Percentiles rank a stretch among this genome's conserved stretches.
Conservation (phyloP, 441 rosid genomes). For the Macaranga tanarius region DNA sequence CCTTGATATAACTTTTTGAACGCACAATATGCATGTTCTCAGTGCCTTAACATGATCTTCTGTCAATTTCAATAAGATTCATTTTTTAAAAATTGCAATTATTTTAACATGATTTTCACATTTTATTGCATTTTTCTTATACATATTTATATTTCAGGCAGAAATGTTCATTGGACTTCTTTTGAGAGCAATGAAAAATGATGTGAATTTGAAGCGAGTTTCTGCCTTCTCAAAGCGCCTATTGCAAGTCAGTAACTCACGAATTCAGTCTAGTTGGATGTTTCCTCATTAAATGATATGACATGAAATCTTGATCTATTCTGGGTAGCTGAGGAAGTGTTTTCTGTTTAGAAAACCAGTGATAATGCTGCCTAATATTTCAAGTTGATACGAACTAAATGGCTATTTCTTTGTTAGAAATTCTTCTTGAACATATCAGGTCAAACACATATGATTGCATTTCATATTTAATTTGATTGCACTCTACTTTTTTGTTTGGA, state of each 20-base stretch:
- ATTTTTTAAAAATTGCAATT: not conserved
- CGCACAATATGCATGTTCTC: not conserved
- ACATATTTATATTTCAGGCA: conserved; percentile 45
- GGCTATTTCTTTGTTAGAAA: not conserved
- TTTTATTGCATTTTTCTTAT: conserved; percentile 3
- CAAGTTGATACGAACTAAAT: not conserved
- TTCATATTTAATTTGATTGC: not conserved
- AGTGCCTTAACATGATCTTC: not conserved
- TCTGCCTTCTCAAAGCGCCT: conserved; percentile 89
- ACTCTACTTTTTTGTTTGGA: not conserved
- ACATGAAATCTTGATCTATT: not conserved
- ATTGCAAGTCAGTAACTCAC: conserved; percentile 62
- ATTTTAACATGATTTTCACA: not conserved
- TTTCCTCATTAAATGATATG: not conserved
- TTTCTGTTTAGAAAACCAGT: not conserved
- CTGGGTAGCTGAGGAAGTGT: not conserved
- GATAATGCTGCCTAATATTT: not conserved
- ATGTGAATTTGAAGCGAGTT: conserved; percentile 82
- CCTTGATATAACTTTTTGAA: not conserved
- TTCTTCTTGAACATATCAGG: not conserved
- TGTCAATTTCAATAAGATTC: not conserved
- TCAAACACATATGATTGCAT: not conserved
- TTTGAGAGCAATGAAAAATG: conserved; percentile 89
- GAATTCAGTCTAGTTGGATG: not conserved
- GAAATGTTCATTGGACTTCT: conserved; percentile 95